Percentiles rank a stretch among this genome's conserved stretches.
These are phyloP conservation scores for Leccinum aurantiacum DNA, from an alignment of 768 basidiomycete genomes.

Conservation along the genomic window DNA sequence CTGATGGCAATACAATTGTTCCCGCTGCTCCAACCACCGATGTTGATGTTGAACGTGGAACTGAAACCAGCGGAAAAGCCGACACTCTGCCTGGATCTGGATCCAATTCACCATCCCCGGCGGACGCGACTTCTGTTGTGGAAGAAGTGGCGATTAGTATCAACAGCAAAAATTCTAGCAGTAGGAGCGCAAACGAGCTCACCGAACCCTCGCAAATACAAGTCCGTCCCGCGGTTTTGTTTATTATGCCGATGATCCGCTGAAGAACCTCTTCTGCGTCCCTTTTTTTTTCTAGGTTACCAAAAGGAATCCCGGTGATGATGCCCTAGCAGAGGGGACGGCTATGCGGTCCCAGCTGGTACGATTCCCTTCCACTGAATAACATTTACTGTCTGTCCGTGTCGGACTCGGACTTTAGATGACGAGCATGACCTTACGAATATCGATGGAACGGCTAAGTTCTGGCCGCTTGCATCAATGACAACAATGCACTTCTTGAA, in stretches of 20 bases:
- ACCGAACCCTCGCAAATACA: conserved; percentile 5
- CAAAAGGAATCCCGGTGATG: background rate
- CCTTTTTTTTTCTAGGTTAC: conserved; percentile 15
- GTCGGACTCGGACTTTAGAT: conserved; percentile 2
- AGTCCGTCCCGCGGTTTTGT: conserved; percentile 21
- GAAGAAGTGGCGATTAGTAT: background rate
- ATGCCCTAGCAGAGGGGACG: background rate
- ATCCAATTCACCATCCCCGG: background rate
- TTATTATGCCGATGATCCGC: conserved; percentile 4
- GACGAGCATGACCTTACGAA: background rate
- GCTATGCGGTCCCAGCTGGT: conserved; percentile 21
- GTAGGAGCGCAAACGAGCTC: background rate
- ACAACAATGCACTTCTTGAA: background rate
- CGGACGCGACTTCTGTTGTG: background rate
- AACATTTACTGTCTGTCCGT: conserved; percentile 26
- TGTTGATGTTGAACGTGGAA: conserved; percentile 26
- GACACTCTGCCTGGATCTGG: background rate
- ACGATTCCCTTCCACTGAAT: conserved; percentile 39
- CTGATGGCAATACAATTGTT: conserved; percentile 2
- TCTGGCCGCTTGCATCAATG: background rate
- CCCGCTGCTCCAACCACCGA: background rate
- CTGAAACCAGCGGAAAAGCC: background rate
- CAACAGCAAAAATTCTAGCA: background rate
- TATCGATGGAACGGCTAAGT: background rate
- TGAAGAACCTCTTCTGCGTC: conserved; percentile 14